A percentile compares a stretch with the other conserved stretches of the same genome.
These are phyloP conservation scores for Sugiyamaella castrensis DNA, from an alignment of 1,139 yeast species.

Conservation along the genomic window DNA sequence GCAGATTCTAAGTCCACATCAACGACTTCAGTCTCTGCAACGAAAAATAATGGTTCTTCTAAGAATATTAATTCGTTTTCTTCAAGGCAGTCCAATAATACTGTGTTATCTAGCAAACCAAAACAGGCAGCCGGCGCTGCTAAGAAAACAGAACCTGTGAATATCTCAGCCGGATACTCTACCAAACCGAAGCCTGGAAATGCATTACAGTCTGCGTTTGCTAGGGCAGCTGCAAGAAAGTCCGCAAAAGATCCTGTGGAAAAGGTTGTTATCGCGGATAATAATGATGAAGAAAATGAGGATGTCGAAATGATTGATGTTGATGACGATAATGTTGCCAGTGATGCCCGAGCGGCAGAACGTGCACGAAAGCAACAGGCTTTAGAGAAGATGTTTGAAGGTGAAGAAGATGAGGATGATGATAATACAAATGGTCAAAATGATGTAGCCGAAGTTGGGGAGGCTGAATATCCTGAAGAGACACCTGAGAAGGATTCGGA, in stretches of 20 bases:
- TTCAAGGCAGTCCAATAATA: neutral
- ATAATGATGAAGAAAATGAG: constrained; percentile 17
- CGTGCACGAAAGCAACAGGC: constrained; percentile 16
- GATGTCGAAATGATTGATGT: constrained; percentile 10
- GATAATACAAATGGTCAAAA: neutral
- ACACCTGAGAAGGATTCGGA: constrained; percentile 6
- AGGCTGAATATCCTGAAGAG: constrained; percentile 5
- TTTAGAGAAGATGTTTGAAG: constrained; percentile 23
- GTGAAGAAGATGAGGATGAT: constrained; percentile 18
- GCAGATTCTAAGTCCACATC: neutral
- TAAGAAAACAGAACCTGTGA: neutral
- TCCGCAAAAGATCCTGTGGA: constrained; percentile 17
- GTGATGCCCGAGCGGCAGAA: constrained; percentile 15
- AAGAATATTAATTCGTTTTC: too few species aligned
- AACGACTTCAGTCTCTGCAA: neutral
- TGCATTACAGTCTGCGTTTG: constrained; percentile 20
- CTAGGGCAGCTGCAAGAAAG: constrained; percentile 13
- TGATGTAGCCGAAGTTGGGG: constrained; percentile 1
- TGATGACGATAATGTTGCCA: constrained; percentile 7
- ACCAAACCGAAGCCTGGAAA: constrained; percentile 7
- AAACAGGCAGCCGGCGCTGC: neutral
- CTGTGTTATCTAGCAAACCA: neutral
- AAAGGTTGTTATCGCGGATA: constrained; percentile 21
- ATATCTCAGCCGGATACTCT: neutral
- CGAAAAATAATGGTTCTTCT: neutral